Conservation (phyloP, 2,329 filamentous ascomycete genomes). For the Rhytidhysteron rufulum region DNA sequence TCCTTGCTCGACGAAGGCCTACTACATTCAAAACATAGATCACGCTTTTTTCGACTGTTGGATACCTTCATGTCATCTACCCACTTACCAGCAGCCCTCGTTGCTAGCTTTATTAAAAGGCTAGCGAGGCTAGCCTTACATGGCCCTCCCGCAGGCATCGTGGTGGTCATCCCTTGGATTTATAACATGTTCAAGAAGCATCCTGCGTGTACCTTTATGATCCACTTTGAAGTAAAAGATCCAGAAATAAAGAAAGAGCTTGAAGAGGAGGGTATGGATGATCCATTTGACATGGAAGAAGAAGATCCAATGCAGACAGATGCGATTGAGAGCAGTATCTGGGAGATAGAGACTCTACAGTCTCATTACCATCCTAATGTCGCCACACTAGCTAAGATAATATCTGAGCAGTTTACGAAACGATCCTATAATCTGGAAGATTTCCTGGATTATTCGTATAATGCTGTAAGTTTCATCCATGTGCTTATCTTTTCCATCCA, state of each 20-base stretch:
- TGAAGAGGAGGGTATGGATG: constrained; percentile 60
- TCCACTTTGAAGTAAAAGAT: constrained; percentile 70
- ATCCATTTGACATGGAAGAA: constrained; percentile 75
- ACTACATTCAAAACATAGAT: constrained; percentile 90
- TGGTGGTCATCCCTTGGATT: constrained; percentile 84
- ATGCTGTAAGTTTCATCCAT: constrained; percentile 60
- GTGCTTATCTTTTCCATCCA: background rate
- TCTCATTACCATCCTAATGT: constrained; percentile 97
- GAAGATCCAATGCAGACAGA: constrained; percentile 77
- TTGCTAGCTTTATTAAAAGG: constrained; percentile 96
- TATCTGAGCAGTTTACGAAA: constrained; percentile 97
- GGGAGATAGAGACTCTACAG: constrained; percentile 90
- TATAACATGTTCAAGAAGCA: constrained; percentile 93
- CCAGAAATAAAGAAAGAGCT: constrained; percentile 56
- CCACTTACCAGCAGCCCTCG: constrained; percentile 83
- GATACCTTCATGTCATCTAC: constrained; percentile 88
- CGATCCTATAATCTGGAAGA: constrained; percentile 93
- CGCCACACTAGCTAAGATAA: constrained; percentile 86
- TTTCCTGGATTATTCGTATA: constrained; percentile 92
- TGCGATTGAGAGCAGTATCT: constrained; percentile 88
- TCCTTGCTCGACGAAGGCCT: constrained; percentile 82
- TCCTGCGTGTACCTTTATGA: constrained; percentile 90
- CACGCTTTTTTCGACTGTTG: constrained; percentile 85
- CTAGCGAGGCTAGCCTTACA: constrained; percentile 79
- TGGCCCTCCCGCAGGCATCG: constrained; percentile 84